Percentiles rank a stretch among this genome's conserved stretches.
phyloP scores from a whole-genome alignment of 2,329 filamentous ascomycete species.

The Fusarium sp. region DNA sequence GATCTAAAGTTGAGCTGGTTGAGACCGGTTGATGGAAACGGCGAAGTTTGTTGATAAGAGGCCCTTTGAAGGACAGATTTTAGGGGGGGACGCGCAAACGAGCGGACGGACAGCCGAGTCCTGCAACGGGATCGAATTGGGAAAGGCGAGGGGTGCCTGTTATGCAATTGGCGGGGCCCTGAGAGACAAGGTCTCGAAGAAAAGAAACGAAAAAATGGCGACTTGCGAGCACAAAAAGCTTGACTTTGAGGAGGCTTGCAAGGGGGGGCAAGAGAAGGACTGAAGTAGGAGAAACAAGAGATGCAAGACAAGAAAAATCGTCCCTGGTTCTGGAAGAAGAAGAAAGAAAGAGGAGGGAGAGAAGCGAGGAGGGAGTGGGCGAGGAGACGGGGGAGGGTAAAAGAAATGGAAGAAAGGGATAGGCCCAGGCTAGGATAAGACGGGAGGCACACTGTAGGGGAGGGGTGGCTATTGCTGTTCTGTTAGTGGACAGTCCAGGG shows the following conservation, averaged over 20 bases:
- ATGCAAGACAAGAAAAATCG: conserved; percentile 31
- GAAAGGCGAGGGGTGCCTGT: conserved; percentile 46
- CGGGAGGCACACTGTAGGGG: neutral
- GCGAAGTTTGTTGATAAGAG: conserved; percentile 43
- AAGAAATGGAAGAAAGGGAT: conserved; percentile 27
- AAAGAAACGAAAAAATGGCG: conserved; percentile 49
- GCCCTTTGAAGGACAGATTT: conserved; percentile 48
- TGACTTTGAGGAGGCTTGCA: conserved; percentile 30
- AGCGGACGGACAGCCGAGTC: conserved; percentile 54
- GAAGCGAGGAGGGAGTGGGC: conserved; percentile 9
- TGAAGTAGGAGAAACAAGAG: conserved; percentile 34
- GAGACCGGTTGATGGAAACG: conserved; percentile 31
- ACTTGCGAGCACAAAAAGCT: conserved; percentile 34
- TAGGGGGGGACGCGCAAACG: conserved; percentile 53
- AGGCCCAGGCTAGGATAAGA: neutral
- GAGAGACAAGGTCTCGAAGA: conserved; percentile 39
- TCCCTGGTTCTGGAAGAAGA: conserved; percentile 34
- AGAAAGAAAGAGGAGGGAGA: conserved; percentile 21
- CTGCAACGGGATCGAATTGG: conserved; percentile 44
- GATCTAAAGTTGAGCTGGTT: conserved; percentile 27
- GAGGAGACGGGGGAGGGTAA: conserved; percentile 24
- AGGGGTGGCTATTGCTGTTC: conserved; percentile 14
- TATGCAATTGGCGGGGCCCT: conserved; percentile 54
- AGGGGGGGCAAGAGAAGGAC: conserved; percentile 41
- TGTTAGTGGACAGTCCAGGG: conserved; percentile 22